Base-by-base conservation (phyloP, 2,329 filamentous ascomycete species). In the Anisogramma anomala region DNA sequence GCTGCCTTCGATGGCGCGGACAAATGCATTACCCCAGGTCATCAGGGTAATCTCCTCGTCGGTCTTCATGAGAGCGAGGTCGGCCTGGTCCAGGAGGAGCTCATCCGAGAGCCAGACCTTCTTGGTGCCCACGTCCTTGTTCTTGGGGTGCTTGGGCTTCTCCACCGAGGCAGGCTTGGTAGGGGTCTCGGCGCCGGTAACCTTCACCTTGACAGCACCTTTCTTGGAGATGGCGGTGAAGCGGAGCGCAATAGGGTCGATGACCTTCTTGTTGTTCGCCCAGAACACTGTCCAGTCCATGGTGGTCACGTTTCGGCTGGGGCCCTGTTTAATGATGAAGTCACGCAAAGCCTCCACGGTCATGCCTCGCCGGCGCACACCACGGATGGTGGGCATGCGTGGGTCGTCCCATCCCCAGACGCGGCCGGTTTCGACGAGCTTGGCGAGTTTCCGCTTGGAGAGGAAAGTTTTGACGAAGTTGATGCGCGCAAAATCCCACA, bases 11-110 rank as follows among this genome's bases (percentile, higher is more conserved):
- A 85, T 76, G 45, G 78, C 76, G 41, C 79, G 75, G 18, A 91
- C 82, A 50, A 87, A 75, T 10, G 83, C 85, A 55, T 94, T 93
- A 52, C 89, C 91, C 89, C 89, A 96, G 60, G 83, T 83, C 89
- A 95, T 95, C 31, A 95, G 71, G 0, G 89, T 95, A 54, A 96
- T 84, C 62, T 95, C 88, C 66, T 96, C 89, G 56, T 82, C 79
- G 46, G 82, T 71, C 53, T 77, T 82, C 64, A 95, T 93, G 19
- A 73, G 74, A 58, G 81, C 80, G 47, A 82, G 85, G 54, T 96
- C 89, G 33, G 72, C 82, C 63, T 95, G 89, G 58, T 95, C 89
- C 39, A 96, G 67, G 46, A 91, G 67, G 50, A 95, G 69, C 48
- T 79, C 72, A 43, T 74, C 72, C 56, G 82, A 84, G 60, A 81